These are phyloP conservation scores for Wickerhamomyces silvicola DNA, from an alignment of 805 yeast species.

Conservation along the genomic window DNA sequence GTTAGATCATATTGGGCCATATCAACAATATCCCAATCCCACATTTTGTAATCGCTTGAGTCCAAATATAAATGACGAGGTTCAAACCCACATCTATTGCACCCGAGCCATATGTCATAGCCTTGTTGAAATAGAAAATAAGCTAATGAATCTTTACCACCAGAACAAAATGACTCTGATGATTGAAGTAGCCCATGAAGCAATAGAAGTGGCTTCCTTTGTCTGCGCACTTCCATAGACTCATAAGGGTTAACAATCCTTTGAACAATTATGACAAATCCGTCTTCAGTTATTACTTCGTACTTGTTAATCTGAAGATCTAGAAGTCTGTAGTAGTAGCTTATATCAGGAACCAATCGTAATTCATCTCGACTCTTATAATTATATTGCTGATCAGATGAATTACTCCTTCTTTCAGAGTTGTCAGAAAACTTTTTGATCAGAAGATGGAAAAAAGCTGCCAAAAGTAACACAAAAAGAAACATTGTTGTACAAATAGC, in stretches of 20 bases:
- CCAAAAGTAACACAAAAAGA: conserved; percentile 7
- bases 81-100: conserved; percentile 80
- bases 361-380: conserved; percentile 25
- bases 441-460: conserved; percentile 8
- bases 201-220: conserved; percentile 58
- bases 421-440: not conserved
- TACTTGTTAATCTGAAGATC: conserved; percentile 55
- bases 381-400: conserved; percentile 8
- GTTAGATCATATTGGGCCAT: conserved; percentile 78
- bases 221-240: conserved; percentile 17
- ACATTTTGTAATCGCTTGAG: conserved; percentile 46
- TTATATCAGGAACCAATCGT: conserved; percentile 44
- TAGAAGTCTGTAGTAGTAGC: conserved; percentile 60
- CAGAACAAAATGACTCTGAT: conserved; percentile 75
- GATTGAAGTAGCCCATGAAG: conserved; percentile 87
- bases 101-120: conserved; percentile 88
- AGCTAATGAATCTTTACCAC: conserved; percentile 78
- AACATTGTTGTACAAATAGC: conserved; percentile 11
- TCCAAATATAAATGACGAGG: conserved; percentile 54
- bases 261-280: conserved; percentile 63
- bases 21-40: conserved; percentile 93
- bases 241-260: conserved; percentile 47
- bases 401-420: not conserved
- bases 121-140: conserved; percentile 47
- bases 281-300: conserved; percentile 69